Evolutionary conservation across 805 yeast genomes (phyloP).

Genomic region (Jamesozyma rosinii): DNA sequence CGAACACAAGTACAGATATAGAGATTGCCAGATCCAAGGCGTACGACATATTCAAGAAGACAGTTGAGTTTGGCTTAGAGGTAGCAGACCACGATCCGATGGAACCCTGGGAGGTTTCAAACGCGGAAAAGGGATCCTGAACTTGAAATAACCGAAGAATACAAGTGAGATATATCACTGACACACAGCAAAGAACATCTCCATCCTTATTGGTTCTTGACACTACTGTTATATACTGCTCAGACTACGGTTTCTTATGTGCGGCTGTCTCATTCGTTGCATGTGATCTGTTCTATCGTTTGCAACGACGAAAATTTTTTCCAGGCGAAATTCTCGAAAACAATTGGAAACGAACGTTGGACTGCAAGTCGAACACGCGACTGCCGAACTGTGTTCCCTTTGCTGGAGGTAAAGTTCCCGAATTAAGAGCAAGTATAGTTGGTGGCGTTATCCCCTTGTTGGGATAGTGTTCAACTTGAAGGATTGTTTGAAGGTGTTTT

Average conservation of each 20-base stretch:
- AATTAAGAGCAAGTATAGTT: background rate
- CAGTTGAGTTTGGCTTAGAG: slow-evolving; percentile 39
- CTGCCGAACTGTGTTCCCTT: no score
- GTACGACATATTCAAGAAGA: slow-evolving; percentile 37
- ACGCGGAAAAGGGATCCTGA: background rate
- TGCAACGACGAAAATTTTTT: slow-evolving; percentile 2
- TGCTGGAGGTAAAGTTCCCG: background rate
- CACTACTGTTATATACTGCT: no score
- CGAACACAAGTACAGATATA: background rate
- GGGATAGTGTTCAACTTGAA: background rate
- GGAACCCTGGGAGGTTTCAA: slow-evolving; percentile 22
- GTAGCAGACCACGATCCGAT: slow-evolving; percentile 26
- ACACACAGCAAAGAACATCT: no score
- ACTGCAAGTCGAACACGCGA: background rate
- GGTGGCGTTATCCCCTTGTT: background rate
- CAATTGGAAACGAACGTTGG: background rate
- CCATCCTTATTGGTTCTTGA: no score
- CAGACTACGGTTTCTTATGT: no score
- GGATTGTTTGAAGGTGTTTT: background rate
- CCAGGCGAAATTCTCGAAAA: no score
- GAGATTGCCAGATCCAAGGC: slow-evolving; percentile 33
- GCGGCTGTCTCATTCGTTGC: background rate
- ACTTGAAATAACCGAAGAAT: background rate
- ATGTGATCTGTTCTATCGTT: background rate
- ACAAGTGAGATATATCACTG: no score